phyloP scores from a whole-genome alignment of 2,329 filamentous ascomycete species.

The Phaeosphaeriaceae sp. region DNA sequence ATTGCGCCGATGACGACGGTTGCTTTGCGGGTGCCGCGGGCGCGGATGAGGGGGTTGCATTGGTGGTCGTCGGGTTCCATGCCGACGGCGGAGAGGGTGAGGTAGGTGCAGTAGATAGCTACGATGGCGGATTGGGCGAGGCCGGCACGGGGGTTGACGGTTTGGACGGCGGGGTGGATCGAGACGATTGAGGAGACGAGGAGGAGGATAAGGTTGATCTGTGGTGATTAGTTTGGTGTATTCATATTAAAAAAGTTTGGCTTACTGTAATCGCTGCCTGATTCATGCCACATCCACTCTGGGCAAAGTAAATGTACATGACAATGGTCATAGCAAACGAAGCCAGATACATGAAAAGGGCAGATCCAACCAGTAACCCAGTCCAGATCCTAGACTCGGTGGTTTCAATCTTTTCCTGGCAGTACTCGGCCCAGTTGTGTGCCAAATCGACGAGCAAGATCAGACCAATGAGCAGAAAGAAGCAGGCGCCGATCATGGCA shows the following conservation, averaged over 20 bases:
- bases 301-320: conserved; percentile 96
- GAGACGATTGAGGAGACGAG: conserved; percentile 81
- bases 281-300: conserved; percentile 86
- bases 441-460: conserved; percentile 93
- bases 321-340: conserved; percentile 93
- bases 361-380: conserved; percentile 86
- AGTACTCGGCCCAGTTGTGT: conserved; percentile 97
- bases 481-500: conserved; percentile 82
- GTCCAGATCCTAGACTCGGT: conserved; percentile 87
- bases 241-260: neutral
- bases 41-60: conserved; percentile 90
- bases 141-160: conserved; percentile 89
- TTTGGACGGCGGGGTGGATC: conserved; percentile 88
- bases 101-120: conserved; percentile 95
- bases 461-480: conserved; percentile 91
- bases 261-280: conserved; percentile 84
- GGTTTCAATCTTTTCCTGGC: conserved; percentile 89
- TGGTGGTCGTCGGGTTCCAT: conserved; percentile 96
- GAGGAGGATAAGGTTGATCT: conserved; percentile 85
- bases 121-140: conserved; percentile 98
- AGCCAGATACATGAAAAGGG: conserved; percentile 88
- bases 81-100: conserved; percentile 96
- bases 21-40: conserved; percentile 85
- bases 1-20: conserved; percentile 92
- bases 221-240: conserved; percentile 4